These are phyloP conservation scores for Penicillium occitanis DNA, from an alignment of 2,329 filamentous ascomycete genomes.

Conservation along the genomic window DNA sequence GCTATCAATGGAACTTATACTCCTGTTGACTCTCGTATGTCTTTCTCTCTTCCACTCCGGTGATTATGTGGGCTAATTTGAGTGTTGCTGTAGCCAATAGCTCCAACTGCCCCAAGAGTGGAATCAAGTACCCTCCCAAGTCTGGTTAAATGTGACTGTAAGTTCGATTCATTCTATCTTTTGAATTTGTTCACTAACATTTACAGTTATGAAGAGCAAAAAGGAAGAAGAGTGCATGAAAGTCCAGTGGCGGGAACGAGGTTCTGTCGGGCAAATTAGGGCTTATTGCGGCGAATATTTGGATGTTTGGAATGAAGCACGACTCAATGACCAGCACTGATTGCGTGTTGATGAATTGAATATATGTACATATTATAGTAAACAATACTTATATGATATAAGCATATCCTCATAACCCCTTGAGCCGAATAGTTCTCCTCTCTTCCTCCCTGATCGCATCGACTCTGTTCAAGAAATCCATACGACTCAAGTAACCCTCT, in stretches of 20 bases:
- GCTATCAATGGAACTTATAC: conserved; percentile 63
- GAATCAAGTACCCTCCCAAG: conserved; percentile 63
- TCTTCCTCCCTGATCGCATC: conserved; percentile 59
- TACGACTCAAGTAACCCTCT: conserved; percentile 60
- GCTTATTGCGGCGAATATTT: background rate
- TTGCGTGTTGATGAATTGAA: conserved; percentile 6
- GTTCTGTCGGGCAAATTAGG: background rate
- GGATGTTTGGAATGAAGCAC: background rate
- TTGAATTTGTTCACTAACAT: background rate
- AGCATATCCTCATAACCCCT: conserved; percentile 31
- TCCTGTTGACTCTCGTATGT: conserved; percentile 51
- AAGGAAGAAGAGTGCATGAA: background rate
- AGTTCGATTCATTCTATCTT: background rate
- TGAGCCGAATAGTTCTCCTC: conserved; percentile 52
- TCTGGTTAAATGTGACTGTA: background rate
- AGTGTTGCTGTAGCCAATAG: conserved; percentile 47
- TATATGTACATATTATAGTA: conserved; percentile 20
- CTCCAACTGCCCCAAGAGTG: conserved; percentile 61
- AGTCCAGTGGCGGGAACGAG: background rate
- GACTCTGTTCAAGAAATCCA: conserved; percentile 62
- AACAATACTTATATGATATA: conserved; percentile 5
- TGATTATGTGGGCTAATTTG: background rate
- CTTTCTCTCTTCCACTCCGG: background rate
- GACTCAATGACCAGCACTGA: background rate
- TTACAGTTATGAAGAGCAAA: background rate